Conservation (phyloP, 2,329 filamentous ascomycete species). For the Fusarium citri region DNA sequence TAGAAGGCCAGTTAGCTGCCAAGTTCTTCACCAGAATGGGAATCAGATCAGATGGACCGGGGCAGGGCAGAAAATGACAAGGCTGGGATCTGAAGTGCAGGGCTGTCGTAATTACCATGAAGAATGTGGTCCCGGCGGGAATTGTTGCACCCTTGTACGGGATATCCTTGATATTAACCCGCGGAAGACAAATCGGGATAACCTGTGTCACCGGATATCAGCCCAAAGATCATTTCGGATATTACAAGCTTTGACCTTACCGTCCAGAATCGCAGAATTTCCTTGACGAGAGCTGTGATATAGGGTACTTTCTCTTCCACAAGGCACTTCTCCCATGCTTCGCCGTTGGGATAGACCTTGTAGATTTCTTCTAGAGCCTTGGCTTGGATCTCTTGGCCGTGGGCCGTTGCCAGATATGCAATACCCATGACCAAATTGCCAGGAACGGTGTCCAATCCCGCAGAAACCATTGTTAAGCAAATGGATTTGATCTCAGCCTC, state of each 20-base stretch:
- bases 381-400: constrained; percentile 77
- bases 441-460: constrained; percentile 83
- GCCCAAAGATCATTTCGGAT: background rate
- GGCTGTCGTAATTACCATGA: constrained; percentile 66
- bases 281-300: constrained; percentile 81
- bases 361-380: constrained; percentile 77
- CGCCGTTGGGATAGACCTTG: constrained; percentile 76
- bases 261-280: constrained; percentile 81
- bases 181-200: constrained; percentile 81
- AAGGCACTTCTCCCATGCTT: constrained; percentile 81
- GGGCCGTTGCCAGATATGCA: constrained; percentile 75
- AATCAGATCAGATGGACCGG: background rate
- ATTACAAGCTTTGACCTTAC: constrained; percentile 47
- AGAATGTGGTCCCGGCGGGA: constrained; percentile 81
- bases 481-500: constrained; percentile 80
- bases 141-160: constrained; percentile 74
- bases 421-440: constrained; percentile 84
- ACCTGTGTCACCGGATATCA: constrained; percentile 50
- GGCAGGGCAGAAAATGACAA: background rate
- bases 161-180: constrained; percentile 78
- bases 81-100: background rate
- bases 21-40: background rate
- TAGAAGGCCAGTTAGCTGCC: constrained; percentile 40
- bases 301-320: constrained; percentile 81
- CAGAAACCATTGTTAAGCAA: constrained; percentile 84